These are phyloP conservation scores for Brasenia schreberi DNA, from an alignment of 164 flowering plant species.

Conservation along the genomic window DNA sequence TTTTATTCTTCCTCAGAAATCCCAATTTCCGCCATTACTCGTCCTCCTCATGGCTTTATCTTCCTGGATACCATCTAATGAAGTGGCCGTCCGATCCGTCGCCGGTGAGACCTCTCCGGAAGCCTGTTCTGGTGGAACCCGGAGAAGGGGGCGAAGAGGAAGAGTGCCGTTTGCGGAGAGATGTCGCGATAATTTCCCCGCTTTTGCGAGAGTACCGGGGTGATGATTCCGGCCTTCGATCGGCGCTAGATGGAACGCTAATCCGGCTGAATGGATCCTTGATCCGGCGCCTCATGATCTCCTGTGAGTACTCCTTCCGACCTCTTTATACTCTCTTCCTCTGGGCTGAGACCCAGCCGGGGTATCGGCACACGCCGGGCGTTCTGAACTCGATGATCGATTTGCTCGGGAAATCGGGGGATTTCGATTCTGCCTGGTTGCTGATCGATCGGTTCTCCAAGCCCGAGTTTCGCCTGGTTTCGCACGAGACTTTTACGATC, in stretches of 20 bases:
- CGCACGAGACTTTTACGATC: slow-evolving; percentile 25
- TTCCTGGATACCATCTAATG: slow-evolving; percentile 11
- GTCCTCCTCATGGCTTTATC: slow-evolving; percentile 7
- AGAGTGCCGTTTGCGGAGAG: background rate
- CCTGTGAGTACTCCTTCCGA: slow-evolving; percentile 49
- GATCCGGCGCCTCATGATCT: slow-evolving; percentile 26
- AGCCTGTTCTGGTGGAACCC: slow-evolving; percentile 4
- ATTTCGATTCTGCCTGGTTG: slow-evolving; percentile 64
- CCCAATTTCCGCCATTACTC: background rate
- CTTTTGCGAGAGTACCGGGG: background rate
- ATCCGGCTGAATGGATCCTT: slow-evolving; percentile 24
- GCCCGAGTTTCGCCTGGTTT: background rate
- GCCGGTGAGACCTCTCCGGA: slow-evolving; percentile 11
- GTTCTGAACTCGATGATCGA: slow-evolving; percentile 45
- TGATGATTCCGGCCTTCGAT: slow-evolving; percentile 14
- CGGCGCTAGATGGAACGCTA: slow-evolving; percentile 30
- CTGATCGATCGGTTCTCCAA: slow-evolving; percentile 19
- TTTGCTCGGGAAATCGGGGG: slow-evolving; percentile 38
- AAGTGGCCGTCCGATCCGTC: slow-evolving; percentile 9
- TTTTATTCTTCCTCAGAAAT: background rate
- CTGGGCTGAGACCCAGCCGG: slow-evolving; percentile 53
- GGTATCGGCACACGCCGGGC: slow-evolving; percentile 17
- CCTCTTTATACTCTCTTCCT: slow-evolving; percentile 30
- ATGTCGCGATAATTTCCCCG: background rate
- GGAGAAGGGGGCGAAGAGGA: background rate